Evolutionary conservation across 2,329 filamentous ascomycete species (phyloP).

Genomic region (Paramyrothecium roridum): DNA sequence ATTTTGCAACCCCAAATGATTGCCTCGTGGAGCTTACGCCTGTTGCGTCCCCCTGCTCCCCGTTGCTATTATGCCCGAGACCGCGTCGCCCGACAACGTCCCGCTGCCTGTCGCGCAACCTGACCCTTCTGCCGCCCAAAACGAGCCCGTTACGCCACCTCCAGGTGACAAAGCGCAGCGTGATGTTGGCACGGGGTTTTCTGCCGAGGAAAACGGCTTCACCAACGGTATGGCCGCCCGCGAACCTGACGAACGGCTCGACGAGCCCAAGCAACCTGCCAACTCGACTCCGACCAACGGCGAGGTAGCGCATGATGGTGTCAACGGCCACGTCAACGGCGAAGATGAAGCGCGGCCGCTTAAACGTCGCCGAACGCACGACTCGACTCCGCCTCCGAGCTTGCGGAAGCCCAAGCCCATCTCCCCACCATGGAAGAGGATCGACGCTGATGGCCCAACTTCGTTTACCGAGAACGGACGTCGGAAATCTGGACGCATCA

Average conservation of each 20-base stretch:
- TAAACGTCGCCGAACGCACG: constrained; percentile 64
- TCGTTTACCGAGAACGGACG: constrained; percentile 74
- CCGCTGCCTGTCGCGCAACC: constrained; percentile 24
- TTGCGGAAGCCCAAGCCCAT: constrained; percentile 45
- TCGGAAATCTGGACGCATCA: constrained; percentile 64
- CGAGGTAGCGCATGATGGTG: not conserved
- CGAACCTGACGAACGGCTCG: not conserved
- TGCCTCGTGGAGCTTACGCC: constrained; percentile 52
- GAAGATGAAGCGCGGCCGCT: constrained; percentile 47
- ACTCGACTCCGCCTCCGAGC: constrained; percentile 37
- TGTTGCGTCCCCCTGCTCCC: constrained; percentile 38
- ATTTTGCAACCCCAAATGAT: constrained; percentile 57
- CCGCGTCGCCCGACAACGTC: constrained; percentile 51
- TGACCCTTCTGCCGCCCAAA: constrained; percentile 18
- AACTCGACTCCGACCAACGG: not conserved
- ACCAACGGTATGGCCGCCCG: not conserved
- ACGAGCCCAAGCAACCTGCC: not conserved
- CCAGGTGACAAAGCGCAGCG: constrained; percentile 10
- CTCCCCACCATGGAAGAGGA: constrained; percentile 93
- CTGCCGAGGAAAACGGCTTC: not conserved
- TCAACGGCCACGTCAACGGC: constrained; percentile 25
- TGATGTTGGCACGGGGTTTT: not conserved
- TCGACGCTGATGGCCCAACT: constrained; percentile 81
- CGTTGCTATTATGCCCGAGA: constrained; percentile 55
- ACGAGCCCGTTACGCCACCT: constrained; percentile 14